Conservation (phyloP, 371 early-diverging fungal genomes). For the Rhizomucor pusillus region DNA sequence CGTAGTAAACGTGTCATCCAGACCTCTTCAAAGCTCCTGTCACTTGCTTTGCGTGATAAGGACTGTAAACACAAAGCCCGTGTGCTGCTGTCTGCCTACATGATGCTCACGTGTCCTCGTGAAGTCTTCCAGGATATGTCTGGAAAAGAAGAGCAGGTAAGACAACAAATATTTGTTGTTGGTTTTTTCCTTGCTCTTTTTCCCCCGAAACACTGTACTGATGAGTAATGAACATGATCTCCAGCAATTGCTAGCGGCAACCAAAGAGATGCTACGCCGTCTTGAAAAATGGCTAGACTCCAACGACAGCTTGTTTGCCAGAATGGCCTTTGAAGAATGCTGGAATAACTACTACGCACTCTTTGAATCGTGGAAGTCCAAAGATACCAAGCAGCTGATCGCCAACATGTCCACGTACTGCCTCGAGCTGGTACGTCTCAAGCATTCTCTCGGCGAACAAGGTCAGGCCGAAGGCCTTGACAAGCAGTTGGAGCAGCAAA, state of each 20-base stretch:
- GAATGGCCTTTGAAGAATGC: conserved; percentile 41
- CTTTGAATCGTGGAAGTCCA: conserved; percentile 73
- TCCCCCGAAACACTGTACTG: conserved; percentile 1
- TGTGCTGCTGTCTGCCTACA: conserved; percentile 65
- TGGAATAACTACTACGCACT: conserved; percentile 59
- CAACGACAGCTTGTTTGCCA: conserved; percentile 19
- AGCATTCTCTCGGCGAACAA: conserved; percentile 60
- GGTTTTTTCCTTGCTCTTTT: conserved; percentile 12
- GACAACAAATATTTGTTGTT: conserved; percentile 3
- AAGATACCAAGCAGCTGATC: conserved; percentile 60
- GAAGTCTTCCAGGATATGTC: conserved; percentile 53
- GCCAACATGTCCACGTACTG: conserved; percentile 66
- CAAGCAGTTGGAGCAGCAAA: conserved; percentile 53
- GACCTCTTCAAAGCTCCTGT: conserved; percentile 28
- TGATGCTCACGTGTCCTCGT: conserved; percentile 63
- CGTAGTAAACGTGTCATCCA: conserved; percentile 32
- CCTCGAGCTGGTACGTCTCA: conserved; percentile 65
- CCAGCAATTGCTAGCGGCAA: conserved; percentile 37
- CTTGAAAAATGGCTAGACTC: conserved; percentile 58
- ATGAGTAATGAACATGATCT: conserved; percentile 12
- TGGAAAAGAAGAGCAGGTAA: conserved; percentile 57
- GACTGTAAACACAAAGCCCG: conserved; percentile 48
- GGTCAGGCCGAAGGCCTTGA: conserved; percentile 54
- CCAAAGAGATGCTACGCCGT: conserved; percentile 44
- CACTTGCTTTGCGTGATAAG: conserved; percentile 28